Conservation (phyloP, 2,329 filamentous ascomycete genomes). For the Leptographium galeiforme region DNA sequence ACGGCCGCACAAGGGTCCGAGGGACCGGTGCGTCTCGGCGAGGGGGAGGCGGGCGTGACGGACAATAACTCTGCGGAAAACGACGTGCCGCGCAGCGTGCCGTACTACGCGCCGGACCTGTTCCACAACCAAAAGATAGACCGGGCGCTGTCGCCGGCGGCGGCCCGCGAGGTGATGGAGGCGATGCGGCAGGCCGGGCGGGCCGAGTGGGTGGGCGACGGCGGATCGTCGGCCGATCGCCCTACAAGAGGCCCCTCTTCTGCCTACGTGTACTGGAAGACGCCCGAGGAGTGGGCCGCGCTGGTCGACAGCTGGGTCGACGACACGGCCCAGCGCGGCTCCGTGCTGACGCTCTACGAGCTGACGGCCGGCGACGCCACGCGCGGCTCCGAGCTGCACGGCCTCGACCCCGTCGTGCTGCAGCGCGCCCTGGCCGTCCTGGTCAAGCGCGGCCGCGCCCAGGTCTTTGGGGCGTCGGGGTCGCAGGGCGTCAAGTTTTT, state of each 20-base stretch:
- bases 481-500: constrained; percentile 95
- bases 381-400: constrained; percentile 61
- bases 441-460: constrained; percentile 81
- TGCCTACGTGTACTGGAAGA: constrained; percentile 73
- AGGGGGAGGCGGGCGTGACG: constrained; percentile 11
- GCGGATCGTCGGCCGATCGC: constrained; percentile 12
- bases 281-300: constrained; percentile 80
- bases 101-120: constrained; percentile 22
- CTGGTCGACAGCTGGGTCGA: constrained; percentile 72
- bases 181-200: constrained; percentile 45
- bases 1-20: constrained; percentile 24
- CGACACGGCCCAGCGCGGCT: constrained; percentile 74
- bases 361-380: constrained; percentile 77
- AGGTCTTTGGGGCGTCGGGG: constrained; percentile 83
- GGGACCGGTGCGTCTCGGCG: constrained; percentile 12
- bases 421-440: constrained; percentile 66
- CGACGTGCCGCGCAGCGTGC: neutral
- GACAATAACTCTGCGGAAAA: constrained; percentile 4
- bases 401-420: constrained; percentile 75
- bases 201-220: constrained; percentile 48
- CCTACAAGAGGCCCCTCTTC: neutral
- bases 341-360: constrained; percentile 87
- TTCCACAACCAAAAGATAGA: constrained; percentile 45
- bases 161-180: constrained; percentile 44
- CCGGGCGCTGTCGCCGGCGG: constrained; percentile 34